phyloP scores from a whole-genome alignment of 371 early-diverging fungal species.

The Syncephalis plumigaleata region DNA sequence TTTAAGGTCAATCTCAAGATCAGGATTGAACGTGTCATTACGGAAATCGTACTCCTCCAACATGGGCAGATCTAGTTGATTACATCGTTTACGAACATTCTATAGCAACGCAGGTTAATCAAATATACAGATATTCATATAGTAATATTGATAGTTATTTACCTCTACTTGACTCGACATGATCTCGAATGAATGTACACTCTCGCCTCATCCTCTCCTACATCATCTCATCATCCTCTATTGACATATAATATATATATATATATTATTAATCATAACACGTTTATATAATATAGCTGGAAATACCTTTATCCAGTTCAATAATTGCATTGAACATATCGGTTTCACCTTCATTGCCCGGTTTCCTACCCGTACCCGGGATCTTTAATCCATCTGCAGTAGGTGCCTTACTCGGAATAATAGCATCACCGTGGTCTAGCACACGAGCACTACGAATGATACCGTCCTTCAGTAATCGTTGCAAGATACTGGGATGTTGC shows the following conservation, averaged over 20 bases:
- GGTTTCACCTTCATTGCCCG: neutral
- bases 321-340: constrained; percentile 1
- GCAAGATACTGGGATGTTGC: constrained; percentile 68
- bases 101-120: neutral
- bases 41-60: constrained; percentile 99
- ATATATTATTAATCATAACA: neutral
- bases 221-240: constrained; percentile 22
- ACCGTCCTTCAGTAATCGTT: constrained; percentile 67
- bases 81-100: constrained; percentile 82
- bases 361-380: constrained; percentile 1
- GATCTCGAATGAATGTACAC: constrained; percentile 84
- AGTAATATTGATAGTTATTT: constrained; percentile 10
- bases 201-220: constrained; percentile 46
- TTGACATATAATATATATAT: neutral
- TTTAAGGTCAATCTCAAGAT: constrained; percentile 90
- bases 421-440: constrained; percentile 9
- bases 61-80: constrained; percentile 92
- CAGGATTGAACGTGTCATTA: constrained; percentile 71
- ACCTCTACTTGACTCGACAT: constrained; percentile 54
- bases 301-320: constrained; percentile 6
- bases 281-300: too few relatives aligned
- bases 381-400: constrained; percentile 20
- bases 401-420: constrained; percentile 24
- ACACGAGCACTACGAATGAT: constrained; percentile 56
- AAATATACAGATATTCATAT: neutral